These are phyloP conservation scores for Penicillium polonicum DNA, from an alignment of 2,329 filamentous ascomycete species.

Conservation along the genomic window DNA sequence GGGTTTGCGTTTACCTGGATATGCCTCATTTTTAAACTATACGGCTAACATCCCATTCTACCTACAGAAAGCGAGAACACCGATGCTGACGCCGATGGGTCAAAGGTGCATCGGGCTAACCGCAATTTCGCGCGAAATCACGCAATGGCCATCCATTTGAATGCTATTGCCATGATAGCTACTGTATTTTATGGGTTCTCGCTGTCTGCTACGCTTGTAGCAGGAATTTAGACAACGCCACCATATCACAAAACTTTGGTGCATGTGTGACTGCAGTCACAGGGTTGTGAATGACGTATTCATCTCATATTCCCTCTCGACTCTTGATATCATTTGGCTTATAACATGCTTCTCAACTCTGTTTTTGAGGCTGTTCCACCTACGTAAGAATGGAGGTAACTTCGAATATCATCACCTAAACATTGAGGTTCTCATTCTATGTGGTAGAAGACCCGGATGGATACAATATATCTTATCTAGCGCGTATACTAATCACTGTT, in stretches of 20 bases:
- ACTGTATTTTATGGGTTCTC: conserved; percentile 32
- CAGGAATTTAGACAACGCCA: not conserved
- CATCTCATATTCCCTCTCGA: not conserved
- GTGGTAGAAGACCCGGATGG: not conserved
- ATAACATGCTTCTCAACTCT: not conserved
- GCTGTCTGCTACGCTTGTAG: conserved; percentile 18
- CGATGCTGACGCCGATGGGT: not conserved
- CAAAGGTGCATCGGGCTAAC: conserved; percentile 25
- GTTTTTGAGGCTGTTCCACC: not conserved
- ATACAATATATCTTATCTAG: not conserved
- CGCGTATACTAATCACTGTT: no score
- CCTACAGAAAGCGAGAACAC: conserved; percentile 9
- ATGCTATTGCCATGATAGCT: conserved; percentile 39
- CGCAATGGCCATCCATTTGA: conserved; percentile 47
- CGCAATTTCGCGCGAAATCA: conserved; percentile 38
- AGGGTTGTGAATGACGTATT: no score
- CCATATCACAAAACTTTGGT: not conserved
- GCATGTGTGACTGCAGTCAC: not conserved
- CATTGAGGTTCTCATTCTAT: not conserved
- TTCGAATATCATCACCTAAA: not conserved
- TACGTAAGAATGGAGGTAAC: not conserved
- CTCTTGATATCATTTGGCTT: not conserved
- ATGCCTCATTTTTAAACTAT: not conserved
- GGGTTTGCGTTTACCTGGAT: not conserved
- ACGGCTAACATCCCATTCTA: not conserved